Evolutionary conservation across 331 rosid species (phyloP).

Genomic region (Quercus lobata): DNA sequence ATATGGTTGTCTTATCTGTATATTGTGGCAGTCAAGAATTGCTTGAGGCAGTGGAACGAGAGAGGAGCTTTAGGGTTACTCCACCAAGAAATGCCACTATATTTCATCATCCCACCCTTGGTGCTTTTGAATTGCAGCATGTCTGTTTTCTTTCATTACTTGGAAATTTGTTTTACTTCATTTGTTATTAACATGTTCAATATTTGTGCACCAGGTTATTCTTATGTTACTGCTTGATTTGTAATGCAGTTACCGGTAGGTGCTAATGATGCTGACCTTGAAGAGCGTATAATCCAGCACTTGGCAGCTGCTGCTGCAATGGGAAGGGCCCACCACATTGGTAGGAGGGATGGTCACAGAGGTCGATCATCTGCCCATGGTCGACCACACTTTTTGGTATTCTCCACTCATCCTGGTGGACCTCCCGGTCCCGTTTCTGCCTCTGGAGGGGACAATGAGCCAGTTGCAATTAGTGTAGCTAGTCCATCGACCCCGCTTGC

Average conservation of each 20-base stretch:
- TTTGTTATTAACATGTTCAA: conserved; percentile 6
- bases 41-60: conserved; percentile 75
- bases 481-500: conserved; percentile 47
- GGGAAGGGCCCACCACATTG: conserved; percentile 63
- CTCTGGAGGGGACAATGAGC: conserved; percentile 40
- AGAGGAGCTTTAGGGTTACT: conserved; percentile 55
- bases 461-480: conserved; percentile 35
- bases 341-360: conserved; percentile 58
- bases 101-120: conserved; percentile 67
- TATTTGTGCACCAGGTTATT: conserved; percentile 10
- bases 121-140: conserved; percentile 62
- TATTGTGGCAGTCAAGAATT: conserved; percentile 75
- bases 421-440: conserved; percentile 36
- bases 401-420: conserved; percentile 51
- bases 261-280: conserved; percentile 52
- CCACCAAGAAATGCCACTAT: conserved; percentile 59
- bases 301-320: conserved; percentile 89
- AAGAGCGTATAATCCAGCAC: conserved; percentile 80
- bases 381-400: conserved; percentile 53
- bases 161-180: conserved; percentile 2
- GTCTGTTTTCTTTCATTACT: conserved; percentile 40
- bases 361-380: conserved; percentile 50
- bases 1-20: conserved; percentile 10
- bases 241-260: conserved; percentile 51
- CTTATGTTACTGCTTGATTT: background rate